Percentiles rank a stretch among this genome's conserved stretches.
phyloP scores from a whole-genome alignment of 352 stramenopile species.

The Pythium grandisporangium region DNA sequence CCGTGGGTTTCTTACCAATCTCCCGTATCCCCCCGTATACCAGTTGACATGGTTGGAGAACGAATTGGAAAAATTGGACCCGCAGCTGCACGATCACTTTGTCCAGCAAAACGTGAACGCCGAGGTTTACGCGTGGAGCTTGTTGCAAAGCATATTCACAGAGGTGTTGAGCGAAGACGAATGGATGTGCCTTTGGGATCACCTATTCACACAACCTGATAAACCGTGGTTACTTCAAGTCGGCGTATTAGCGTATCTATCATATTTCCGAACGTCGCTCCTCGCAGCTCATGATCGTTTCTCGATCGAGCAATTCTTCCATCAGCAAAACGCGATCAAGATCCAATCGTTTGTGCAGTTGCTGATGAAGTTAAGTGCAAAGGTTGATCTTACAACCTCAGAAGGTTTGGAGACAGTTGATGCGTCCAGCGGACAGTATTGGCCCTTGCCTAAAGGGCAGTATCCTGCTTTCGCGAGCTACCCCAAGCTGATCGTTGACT shows the following conservation, averaged over 20 bases:
- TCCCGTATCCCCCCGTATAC: conserved; percentile 75
- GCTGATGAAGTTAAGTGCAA: conserved; percentile 40
- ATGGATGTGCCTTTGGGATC: conserved; percentile 86
- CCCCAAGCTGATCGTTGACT: conserved; percentile 74
- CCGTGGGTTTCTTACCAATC: conserved; percentile 64
- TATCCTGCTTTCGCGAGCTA: conserved; percentile 80
- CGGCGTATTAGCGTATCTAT: conserved; percentile 62
- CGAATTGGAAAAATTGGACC: conserved; percentile 58
- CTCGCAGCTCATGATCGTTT: conserved; percentile 37
- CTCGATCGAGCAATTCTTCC: conserved; percentile 80
- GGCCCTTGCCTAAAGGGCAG: conserved; percentile 55
- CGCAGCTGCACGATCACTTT: conserved; percentile 74
- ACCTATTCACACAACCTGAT: conserved; percentile 69
- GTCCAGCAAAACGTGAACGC: conserved; percentile 42
- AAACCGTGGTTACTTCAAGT: conserved; percentile 53
- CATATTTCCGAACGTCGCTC: conserved; percentile 57
- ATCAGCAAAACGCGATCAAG: conserved; percentile 77
- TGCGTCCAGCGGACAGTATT: conserved; percentile 10
- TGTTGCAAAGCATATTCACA: conserved; percentile 83
- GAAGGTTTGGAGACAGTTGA: neutral
- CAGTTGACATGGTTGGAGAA: conserved; percentile 61
- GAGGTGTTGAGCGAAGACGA: conserved; percentile 83
- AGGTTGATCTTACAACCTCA: conserved; percentile 6
- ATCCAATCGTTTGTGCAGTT: conserved; percentile 64
- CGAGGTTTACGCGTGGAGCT: conserved; percentile 74